Conservation (phyloP, 257 asterid genomes). For the Anisodus tanguticus region DNA sequence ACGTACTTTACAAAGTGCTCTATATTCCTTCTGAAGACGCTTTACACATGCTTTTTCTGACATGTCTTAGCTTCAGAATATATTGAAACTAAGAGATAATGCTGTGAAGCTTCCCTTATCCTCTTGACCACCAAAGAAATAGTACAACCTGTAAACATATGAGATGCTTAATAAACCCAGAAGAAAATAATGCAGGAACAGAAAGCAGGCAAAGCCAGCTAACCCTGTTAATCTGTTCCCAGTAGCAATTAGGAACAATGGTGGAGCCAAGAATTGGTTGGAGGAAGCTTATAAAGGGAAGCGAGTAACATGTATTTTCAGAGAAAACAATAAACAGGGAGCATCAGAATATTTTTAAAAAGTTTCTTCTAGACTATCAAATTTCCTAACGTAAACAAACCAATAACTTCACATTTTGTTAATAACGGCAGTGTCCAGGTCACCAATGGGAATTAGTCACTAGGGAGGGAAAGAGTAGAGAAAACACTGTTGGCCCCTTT, state of each 20-base stretch:
- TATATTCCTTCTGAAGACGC: slow-evolving; percentile 96
- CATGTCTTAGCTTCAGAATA: slow-evolving; percentile 49
- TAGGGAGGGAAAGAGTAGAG: no score
- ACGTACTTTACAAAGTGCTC: slow-evolving; percentile 93
- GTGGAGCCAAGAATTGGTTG: neutral
- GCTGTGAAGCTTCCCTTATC: neutral
- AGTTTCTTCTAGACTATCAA: neutral
- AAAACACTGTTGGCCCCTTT: no score
- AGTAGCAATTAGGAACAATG: neutral
- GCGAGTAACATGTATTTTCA: neutral
- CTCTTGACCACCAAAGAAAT: slow-evolving; percentile 16
- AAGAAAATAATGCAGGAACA: neutral
- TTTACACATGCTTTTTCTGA: slow-evolving; percentile 83
- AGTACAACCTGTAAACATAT: slow-evolving; percentile 23
- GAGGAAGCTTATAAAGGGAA: neutral
- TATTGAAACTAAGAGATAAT: slow-evolving; percentile 17
- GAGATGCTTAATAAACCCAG: slow-evolving; percentile 5
- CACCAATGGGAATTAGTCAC: neutral
- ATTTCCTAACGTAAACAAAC: neutral
- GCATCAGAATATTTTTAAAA: slow-evolving; percentile 3
- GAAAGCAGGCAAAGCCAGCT: neutral
- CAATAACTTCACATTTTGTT: neutral
- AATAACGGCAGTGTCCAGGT: neutral
- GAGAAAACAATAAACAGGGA: neutral
- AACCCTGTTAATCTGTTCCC: neutral